Conservation (phyloP, 345 rosid species). For the Eucalyptus albens region DNA sequence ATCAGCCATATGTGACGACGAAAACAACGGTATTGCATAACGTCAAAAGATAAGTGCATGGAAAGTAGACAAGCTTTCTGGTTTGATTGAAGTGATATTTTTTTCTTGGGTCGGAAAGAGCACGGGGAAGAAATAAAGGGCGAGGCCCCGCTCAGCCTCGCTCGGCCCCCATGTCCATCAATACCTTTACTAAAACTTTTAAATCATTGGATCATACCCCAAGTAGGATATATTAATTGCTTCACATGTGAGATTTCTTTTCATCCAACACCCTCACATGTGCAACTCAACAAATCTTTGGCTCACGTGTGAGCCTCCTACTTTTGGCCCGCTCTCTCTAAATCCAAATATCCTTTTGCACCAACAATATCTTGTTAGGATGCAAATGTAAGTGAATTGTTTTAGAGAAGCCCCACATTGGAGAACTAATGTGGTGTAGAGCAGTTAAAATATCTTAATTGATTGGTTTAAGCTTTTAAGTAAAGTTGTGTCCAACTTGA, state of each 20-base stretch:
- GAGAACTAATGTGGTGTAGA: too few relatives aligned
- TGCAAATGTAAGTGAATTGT: too few relatives aligned
- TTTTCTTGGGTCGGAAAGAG: background rate
- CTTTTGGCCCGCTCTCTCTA: background rate
- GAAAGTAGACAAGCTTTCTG: background rate
- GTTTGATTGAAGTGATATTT: background rate
- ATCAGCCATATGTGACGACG: too few relatives aligned
- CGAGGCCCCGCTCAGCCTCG: background rate
- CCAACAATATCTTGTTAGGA: background rate
- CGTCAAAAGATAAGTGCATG: too few relatives aligned
- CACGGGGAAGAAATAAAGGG: background rate
- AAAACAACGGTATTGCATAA: too few relatives aligned
- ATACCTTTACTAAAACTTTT: background rate
- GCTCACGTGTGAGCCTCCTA: background rate
- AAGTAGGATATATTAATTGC: too few relatives aligned
- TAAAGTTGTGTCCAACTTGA: too few relatives aligned
- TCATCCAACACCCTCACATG: background rate
- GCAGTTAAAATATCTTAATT: too few relatives aligned
- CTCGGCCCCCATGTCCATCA: background rate
- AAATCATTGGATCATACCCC: background rate
- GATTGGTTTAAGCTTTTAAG: too few relatives aligned
- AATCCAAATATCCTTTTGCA: background rate
- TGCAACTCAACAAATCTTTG: background rate
- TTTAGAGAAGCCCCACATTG: too few relatives aligned
- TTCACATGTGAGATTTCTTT: background rate